Conservation (phyloP, 23 red algal genomes). For the Gracilaria caudata region DNA sequence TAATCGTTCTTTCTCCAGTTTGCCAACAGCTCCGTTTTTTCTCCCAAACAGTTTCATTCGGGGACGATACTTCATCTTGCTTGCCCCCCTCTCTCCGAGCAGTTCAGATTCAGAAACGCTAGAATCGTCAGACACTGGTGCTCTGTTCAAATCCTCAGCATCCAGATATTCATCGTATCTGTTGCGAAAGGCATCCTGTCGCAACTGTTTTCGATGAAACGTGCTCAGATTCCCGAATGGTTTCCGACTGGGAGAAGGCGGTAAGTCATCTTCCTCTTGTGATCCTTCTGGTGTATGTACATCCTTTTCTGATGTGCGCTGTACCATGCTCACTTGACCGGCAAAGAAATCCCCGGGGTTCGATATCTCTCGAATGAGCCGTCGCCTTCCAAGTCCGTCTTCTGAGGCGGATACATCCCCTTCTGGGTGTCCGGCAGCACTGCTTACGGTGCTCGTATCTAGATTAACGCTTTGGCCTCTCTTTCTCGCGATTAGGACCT, state of each 20-base stretch:
- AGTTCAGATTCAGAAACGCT: slow-evolving; percentile 15
- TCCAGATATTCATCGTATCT: slow-evolving; percentile 33
- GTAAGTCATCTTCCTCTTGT: not conserved
- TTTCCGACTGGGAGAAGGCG: slow-evolving; percentile 11
- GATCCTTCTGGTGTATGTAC: not conserved
- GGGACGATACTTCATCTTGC: slow-evolving; percentile 13
- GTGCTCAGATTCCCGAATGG: not conserved
- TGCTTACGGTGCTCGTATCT: slow-evolving; percentile 4
- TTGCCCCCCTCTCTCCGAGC: slow-evolving; percentile 2
- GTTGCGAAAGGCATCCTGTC: slow-evolving; percentile 29
- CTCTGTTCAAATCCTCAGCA: slow-evolving; percentile 16
- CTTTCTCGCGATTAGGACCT: slow-evolving; percentile 45
- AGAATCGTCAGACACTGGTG: not conserved
- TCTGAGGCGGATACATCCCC: slow-evolving; percentile 2
- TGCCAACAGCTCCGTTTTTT: slow-evolving; percentile 15
- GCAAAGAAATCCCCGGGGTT: slow-evolving; percentile 56
- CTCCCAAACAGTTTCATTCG: slow-evolving; percentile 46
- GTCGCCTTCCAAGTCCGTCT: slow-evolving; percentile 7
- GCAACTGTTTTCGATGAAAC: slow-evolving; percentile 10
- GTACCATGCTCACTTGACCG: slow-evolving; percentile 64
- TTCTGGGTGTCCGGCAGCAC: not conserved
- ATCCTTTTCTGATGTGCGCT: slow-evolving; percentile 2
- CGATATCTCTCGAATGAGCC: slow-evolving; percentile 37
- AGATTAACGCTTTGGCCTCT: slow-evolving; percentile 43
- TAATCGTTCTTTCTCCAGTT: slow-evolving; percentile 32